Percentiles rank a stretch among this genome's conserved stretches.
Evolutionary conservation across 108 stramenopile species (phyloP).

Genomic region (Skeletonema tropicum): DNA sequence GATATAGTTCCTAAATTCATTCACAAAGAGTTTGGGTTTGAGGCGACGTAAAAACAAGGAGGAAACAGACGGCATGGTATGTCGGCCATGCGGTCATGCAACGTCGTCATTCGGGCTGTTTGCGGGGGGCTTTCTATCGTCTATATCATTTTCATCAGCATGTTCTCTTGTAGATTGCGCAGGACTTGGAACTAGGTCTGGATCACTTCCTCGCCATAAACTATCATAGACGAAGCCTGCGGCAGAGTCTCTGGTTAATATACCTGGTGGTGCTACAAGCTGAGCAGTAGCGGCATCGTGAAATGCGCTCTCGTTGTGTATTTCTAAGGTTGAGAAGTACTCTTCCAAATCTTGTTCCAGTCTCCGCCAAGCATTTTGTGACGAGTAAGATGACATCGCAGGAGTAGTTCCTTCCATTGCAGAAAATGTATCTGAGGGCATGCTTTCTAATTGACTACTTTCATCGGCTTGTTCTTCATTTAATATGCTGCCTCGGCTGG

Average conservation of each 20-base stretch:
- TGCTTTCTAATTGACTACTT: too few species aligned
- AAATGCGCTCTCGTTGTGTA: neutral
- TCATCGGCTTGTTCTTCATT: neutral
- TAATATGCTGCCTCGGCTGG: neutral
- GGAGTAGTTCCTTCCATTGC: too few species aligned
- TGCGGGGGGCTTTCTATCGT: neutral
- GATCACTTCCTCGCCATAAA: neutral
- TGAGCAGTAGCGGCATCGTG: neutral
- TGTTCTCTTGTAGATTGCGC: neutral
- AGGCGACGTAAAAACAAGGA: neutral
- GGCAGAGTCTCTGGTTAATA: neutral
- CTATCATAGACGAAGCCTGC: neutral
- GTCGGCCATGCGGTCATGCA: neutral
- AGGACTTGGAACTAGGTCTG: too few species aligned
- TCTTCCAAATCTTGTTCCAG: neutral
- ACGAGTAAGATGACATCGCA: neutral
- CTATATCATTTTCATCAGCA: neutral
- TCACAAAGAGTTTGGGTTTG: too few species aligned
- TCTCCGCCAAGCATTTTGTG: neutral
- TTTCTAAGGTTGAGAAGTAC: neutral
- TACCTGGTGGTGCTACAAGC: neutral
- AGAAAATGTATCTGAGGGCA: too few species aligned
- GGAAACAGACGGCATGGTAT: neutral
- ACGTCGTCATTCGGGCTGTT: neutral
- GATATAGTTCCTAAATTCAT: too few species aligned